Conservation (phyloP, 345 rosid genomes). For the Mercurialis annua region DNA sequence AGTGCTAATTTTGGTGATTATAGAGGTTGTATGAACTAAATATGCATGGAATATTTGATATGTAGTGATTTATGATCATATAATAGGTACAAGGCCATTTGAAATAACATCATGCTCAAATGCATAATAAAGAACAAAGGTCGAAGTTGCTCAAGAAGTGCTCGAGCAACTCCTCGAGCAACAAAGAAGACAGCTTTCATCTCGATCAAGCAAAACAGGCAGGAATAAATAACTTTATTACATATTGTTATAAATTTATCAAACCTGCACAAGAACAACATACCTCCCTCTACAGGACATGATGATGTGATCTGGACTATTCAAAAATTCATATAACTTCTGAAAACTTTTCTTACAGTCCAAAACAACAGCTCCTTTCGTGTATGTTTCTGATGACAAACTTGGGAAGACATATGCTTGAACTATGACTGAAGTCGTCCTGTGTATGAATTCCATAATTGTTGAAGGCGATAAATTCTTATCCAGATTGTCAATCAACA, state of each 20-base stretch:
- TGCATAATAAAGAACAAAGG: neutral
- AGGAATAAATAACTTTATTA: neutral
- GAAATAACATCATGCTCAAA: too few species aligned
- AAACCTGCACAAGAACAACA: neutral
- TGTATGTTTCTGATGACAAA: conserved; percentile 28
- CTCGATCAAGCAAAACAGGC: neutral
- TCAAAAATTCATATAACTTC: conserved; percentile 29
- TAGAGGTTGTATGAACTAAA: too few species aligned
- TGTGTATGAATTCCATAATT: conserved; percentile 34
- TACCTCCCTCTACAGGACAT: conserved; percentile 45
- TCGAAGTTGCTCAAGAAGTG: too few species aligned
- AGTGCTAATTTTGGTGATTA: too few species aligned
- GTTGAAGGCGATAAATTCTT: conserved; percentile 36
- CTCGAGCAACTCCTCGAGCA: too few species aligned
- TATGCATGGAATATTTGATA: too few species aligned
- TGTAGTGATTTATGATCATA: too few species aligned
- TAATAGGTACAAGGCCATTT: too few species aligned
- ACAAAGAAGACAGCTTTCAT: neutral
- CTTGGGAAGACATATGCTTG: conserved; percentile 36
- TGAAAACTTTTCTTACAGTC: conserved; percentile 20
- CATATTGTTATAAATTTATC: neutral
- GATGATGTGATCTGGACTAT: conserved; percentile 32
- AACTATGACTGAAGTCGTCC: conserved; percentile 24
- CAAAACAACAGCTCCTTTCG: conserved; percentile 32
- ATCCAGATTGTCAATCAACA: conserved; percentile 43